Base-by-base conservation (phyloP, 2,329 filamentous ascomycete genomes). In the Fusarium chaquense region DNA sequence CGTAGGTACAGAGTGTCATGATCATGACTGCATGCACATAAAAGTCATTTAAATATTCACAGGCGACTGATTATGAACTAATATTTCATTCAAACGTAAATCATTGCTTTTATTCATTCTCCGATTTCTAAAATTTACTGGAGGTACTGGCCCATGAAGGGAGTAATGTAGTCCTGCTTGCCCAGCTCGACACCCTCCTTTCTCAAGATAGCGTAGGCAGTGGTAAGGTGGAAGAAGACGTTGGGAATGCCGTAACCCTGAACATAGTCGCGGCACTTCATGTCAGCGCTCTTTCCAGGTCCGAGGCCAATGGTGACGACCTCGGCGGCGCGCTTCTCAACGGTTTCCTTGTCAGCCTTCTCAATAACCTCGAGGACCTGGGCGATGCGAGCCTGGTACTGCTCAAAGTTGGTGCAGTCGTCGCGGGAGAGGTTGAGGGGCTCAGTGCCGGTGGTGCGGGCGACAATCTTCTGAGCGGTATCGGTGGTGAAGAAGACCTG, bases 151-250 rank as follows among this genome's bases (percentile, higher is more conserved):
- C 53, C 70, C 12, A 82, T 22, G 60, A 81, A 83, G 18, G 72
- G 18, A 6, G 15, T 40, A 41, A 88, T 70, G 75, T 81, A 91
- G 73, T 90, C 86, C 54, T 65, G 41, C 83, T 91, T 91, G 35
- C 88, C 88, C 20, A 92, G n/a, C 0, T 81, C 79, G 28, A 90
- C 86, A 2, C 89, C 90, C 78, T 88, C 83, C 73, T 83, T 84
- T 63, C 90, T 82, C 75, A 91, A 73, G 58, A 92, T 87, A 24
- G 78, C 81, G 79, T 92, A 92, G 12, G 86, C 82, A 15, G 83
- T 89, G 5, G 78, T 83, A 16, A 87, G 69, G 75, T 92, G 90
- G 78, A 92, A 92, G 80, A 83, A 90, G 70, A 90, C 78, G 73
- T 91, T 90, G 24, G 89, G 88, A 44, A 89, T 58, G 6, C 78